Evolutionary conservation across 2,329 filamentous ascomycete species (phyloP).

Genomic region (Colletotrichum brevisporum): DNA sequence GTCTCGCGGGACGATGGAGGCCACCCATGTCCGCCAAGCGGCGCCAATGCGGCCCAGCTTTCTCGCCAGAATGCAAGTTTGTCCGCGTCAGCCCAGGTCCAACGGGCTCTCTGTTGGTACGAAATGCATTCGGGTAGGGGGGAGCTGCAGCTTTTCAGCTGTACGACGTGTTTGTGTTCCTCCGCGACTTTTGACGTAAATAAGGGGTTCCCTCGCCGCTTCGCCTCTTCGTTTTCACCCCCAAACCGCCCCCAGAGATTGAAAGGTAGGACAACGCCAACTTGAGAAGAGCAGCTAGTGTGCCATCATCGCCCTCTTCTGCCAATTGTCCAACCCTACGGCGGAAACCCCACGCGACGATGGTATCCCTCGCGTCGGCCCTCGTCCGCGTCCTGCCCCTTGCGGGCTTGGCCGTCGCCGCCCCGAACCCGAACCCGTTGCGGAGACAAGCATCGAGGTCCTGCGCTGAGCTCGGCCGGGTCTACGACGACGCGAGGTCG

Average conservation of each 20-base stretch:
- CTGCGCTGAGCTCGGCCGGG: conserved; percentile 21
- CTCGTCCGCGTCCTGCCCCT: conserved; percentile 4
- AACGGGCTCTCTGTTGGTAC: background rate
- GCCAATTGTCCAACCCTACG: too few species aligned
- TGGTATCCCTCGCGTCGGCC: conserved; percentile 8
- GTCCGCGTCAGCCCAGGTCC: background rate
- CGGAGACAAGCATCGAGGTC: conserved; percentile 12
- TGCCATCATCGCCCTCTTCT: background rate
- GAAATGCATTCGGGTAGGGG: background rate
- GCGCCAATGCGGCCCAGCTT: conserved; percentile 6
- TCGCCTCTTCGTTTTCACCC: too few species aligned
- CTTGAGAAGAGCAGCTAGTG: background rate
- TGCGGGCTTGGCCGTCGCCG: conserved; percentile 6
- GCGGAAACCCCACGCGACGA: background rate
- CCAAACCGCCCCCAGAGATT: background rate
- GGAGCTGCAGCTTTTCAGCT: too few species aligned
- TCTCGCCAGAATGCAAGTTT: too few species aligned
- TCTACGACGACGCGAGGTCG: conserved; percentile 6
- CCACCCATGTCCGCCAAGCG: conserved; percentile 14
- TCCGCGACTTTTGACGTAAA: too few species aligned
- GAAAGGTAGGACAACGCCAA: background rate
- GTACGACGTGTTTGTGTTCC: too few species aligned
- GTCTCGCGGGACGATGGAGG: background rate
- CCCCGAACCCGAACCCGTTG: background rate
- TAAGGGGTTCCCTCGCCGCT: too few species aligned